Percentiles rank a stretch among this genome's conserved stretches.
phyloP scores from a whole-genome alignment of 208 protist genomes.

The Wallacemonas collosoma region DNA sequence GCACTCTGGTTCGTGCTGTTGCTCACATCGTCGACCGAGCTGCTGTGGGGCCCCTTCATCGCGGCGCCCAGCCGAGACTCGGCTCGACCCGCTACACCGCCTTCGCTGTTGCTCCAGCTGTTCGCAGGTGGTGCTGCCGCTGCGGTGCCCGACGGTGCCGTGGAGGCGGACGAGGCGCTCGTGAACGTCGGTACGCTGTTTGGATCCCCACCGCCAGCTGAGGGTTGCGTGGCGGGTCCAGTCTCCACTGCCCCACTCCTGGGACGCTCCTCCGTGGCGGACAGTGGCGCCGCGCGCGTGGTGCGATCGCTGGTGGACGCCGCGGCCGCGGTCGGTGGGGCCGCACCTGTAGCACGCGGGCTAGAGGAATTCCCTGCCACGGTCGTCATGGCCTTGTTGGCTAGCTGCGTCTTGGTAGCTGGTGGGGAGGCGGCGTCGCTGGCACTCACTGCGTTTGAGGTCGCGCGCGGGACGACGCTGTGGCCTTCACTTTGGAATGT shows the following conservation, averaged over 20 bases:
- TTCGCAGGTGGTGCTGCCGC: neutral
- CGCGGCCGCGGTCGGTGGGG: neutral
- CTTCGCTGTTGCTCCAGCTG: neutral
- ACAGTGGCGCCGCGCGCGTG: neutral
- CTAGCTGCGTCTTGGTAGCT: slow-evolving; percentile 3
- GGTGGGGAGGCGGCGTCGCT: neutral
- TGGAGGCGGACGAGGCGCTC: neutral
- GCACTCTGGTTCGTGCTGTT: too few species aligned
- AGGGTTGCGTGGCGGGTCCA: neutral
- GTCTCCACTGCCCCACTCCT: neutral
- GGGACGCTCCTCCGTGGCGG: neutral
- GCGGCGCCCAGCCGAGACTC: neutral
- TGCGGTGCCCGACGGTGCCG: neutral
- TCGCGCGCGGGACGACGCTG: slow-evolving; percentile 10
- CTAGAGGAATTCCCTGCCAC: neutral
- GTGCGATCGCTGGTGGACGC: neutral
- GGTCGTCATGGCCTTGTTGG: slow-evolving; percentile 14
- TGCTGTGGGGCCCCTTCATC: neutral
- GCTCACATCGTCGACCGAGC: neutral
- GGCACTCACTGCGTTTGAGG: neutral
- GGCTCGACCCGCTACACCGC: neutral
- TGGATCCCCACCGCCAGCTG: neutral
- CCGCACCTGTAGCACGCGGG: neutral
- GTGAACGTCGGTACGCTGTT: neutral
- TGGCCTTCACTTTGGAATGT: slow-evolving; percentile 16